phyloP scores from a whole-genome alignment of 257 asterid genomes.

The Solanum boliviense region DNA sequence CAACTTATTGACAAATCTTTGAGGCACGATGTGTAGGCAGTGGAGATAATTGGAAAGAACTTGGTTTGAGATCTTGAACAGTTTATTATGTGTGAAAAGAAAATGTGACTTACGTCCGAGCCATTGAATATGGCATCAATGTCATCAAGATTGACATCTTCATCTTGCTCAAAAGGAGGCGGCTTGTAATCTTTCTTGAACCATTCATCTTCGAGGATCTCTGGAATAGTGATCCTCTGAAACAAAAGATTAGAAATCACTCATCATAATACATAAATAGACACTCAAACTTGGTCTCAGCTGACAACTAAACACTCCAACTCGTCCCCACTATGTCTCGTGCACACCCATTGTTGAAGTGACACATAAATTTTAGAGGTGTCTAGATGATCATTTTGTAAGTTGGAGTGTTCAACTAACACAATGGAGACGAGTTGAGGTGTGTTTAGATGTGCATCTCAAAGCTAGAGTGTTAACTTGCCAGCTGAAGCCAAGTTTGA shows the following conservation, averaged over 20 bases:
- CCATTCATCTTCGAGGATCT: slow-evolving; percentile 67
- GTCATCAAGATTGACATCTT: slow-evolving; percentile 60
- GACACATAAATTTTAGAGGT: not conserved
- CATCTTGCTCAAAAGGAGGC: slow-evolving; percentile 51
- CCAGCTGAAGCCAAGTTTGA: not conserved
- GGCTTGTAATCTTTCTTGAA: slow-evolving; percentile 65
- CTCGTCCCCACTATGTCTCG: not conserved
- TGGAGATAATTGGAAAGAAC: not conserved
- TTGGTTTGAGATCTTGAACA: not conserved
- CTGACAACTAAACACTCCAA: not conserved
- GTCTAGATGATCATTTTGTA: not conserved
- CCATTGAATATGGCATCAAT: slow-evolving; percentile 65
- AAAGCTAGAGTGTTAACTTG: not conserved
- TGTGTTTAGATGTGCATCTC: not conserved
- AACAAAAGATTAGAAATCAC: slow-evolving; percentile 3
- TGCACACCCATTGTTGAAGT: not conserved
- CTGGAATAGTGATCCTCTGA: slow-evolving; percentile 59
- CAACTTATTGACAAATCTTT: not conserved
- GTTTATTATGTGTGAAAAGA: not conserved
- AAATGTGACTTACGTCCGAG: slow-evolving; percentile 30
- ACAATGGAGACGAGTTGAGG: not conserved
- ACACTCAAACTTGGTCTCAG: not conserved
- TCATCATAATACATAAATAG: not conserved
- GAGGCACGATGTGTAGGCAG: not conserved
- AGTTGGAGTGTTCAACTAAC: not conserved